Conservation (phyloP, 495 filamentous ascomycete genomes). For the Aspergillus bridgeri region DNA sequence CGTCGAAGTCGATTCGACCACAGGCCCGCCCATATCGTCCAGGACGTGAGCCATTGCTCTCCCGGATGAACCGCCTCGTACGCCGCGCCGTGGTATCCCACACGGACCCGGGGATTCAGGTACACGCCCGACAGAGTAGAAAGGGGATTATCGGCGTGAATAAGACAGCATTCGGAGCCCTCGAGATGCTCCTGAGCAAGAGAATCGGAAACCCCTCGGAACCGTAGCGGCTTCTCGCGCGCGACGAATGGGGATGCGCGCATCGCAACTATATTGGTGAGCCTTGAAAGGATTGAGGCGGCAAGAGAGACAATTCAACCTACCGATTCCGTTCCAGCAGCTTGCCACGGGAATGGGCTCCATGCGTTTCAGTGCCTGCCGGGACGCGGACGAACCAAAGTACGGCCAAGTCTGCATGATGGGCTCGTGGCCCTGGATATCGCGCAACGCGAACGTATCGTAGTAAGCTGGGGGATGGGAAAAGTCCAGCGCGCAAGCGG, state of each 20-base stretch:
- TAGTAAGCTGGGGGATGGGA: conserved; percentile 64
- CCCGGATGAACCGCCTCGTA: conserved; percentile 51
- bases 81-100: conserved; percentile 59
- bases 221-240: conserved; percentile 44
- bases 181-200: conserved; percentile 68
- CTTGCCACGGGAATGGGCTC: conserved; percentile 62
- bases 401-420: conserved; percentile 70
- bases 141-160: conserved; percentile 67
- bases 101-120: conserved; percentile 72
- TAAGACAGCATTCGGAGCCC: conserved; percentile 75
- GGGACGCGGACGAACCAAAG: conserved; percentile 59
- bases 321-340: conserved; percentile 80
- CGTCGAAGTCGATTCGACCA: conserved; percentile 59
- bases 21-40: conserved; percentile 35
- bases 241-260: conserved; percentile 55
- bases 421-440: conserved; percentile 56
- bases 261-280: conserved; percentile 40
- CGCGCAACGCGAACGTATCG: conserved; percentile 81
- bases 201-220: conserved; percentile 66
- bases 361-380: conserved; percentile 49
- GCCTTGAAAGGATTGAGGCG: not conserved
- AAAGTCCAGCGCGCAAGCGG: conserved; percentile 78
- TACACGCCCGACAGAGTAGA: conserved; percentile 57
- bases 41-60: conserved; percentile 36
- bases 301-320: not conserved